Evolutionary conservation across 768 basidiomycete species (phyloP).

Genomic region (Bullera alba): DNA sequence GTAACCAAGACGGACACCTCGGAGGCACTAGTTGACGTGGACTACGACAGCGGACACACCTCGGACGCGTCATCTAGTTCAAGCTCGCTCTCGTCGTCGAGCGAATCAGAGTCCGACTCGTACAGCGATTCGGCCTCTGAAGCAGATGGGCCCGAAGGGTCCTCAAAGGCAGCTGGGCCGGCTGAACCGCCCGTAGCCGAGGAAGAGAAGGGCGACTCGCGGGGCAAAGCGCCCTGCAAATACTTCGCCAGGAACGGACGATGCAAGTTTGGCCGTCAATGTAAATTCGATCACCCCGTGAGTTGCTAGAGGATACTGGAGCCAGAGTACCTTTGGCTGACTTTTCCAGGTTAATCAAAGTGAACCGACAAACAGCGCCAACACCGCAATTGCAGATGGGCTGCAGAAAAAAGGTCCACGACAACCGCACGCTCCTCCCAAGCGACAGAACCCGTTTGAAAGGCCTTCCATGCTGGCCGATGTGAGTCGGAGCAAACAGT

Average conservation of each 20-base stretch:
- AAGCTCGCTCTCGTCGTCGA: no score
- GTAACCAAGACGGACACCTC: no score
- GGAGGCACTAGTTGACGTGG: no score
- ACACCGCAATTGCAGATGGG: background rate
- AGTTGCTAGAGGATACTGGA: no score
- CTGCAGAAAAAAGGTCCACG: slow-evolving; percentile 1
- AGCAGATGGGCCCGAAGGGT: background rate
- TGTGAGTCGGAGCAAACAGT: slow-evolving; percentile 50
- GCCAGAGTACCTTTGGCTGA: no score
- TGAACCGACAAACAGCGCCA: no score
- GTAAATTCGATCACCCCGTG: slow-evolving; percentile 30
- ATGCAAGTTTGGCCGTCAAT: slow-evolving; percentile 37
- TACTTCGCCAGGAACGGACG: slow-evolving; percentile 28
- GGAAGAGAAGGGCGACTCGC: no score
- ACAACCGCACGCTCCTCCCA: slow-evolving; percentile 15
- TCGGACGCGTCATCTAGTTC: background rate
- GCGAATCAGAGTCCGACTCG: background rate
- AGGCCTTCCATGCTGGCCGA: slow-evolving; percentile 70
- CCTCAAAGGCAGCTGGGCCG: background rate
- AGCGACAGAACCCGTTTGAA: slow-evolving; percentile 24
- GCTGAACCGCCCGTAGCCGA: background rate
- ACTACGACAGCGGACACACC: background rate
- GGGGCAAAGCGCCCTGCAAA: slow-evolving; percentile 22
- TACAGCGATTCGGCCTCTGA: background rate
- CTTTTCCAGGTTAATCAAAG: no score